Conservation (phyloP, 441 rosid genomes). For the Raphanus hybrid region DNA sequence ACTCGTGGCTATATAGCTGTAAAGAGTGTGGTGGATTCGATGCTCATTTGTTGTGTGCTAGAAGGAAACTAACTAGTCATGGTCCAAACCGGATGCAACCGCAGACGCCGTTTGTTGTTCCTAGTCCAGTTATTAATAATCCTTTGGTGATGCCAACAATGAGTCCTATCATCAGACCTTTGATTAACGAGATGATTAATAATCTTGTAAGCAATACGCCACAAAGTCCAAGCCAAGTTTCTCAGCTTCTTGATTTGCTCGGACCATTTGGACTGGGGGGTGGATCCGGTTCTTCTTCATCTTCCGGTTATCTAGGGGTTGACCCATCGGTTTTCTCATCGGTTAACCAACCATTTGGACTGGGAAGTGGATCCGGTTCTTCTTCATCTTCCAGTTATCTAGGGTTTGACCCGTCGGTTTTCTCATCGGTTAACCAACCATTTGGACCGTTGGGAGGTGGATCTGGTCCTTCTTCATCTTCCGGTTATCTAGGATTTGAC, state of each 20-base stretch:
- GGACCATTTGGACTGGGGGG: conserved; percentile 21
- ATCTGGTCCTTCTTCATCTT: neutral
- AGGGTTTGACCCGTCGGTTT: neutral
- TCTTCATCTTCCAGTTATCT: neutral
- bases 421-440: neutral
- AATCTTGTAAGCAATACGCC: conserved; percentile 25
- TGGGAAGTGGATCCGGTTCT: neutral
- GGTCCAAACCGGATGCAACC: conserved; percentile 12
- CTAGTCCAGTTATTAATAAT: conserved; percentile 17
- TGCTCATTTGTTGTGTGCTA: conserved; percentile 51
- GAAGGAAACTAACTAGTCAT: conserved; percentile 23
- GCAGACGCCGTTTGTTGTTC: conserved; percentile 3
- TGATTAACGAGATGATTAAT: conserved; percentile 24
- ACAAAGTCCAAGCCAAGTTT: conserved; percentile 33
- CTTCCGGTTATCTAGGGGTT: neutral
- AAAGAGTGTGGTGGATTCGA: conserved; percentile 46
- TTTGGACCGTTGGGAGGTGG: conserved; percentile 17
- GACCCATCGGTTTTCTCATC: neutral
- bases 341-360: neutral
- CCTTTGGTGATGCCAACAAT: neutral
- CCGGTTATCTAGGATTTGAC: neutral
- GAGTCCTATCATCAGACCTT: conserved; percentile 4
- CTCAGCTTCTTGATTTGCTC: conserved; percentile 22
- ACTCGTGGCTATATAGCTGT: conserved; percentile 54
- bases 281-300: neutral